phyloP scores from a whole-genome alignment of 371 early-diverging fungal genomes.

The Mortierella sp. region DNA sequence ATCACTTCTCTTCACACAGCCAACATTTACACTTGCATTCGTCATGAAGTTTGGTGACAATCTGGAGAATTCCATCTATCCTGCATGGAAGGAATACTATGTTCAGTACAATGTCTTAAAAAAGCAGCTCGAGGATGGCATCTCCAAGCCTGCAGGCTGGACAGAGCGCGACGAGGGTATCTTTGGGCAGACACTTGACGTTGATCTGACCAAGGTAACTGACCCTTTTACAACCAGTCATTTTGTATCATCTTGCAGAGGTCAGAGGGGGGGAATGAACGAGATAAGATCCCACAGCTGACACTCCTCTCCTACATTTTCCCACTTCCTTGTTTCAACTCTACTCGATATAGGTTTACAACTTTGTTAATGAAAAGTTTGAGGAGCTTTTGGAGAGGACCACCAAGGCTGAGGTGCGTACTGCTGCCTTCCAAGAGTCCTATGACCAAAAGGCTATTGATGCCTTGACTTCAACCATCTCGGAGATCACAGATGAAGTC shows the following conservation, averaged over 20 bases:
- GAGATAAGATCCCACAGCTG: neutral
- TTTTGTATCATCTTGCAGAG: too few species aligned
- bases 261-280: too few species aligned
- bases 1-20: neutral
- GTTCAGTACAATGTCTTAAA: constrained; percentile 87
- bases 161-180: constrained; percentile 85
- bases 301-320: neutral
- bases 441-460: constrained; percentile 64
- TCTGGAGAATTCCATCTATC: constrained; percentile 69
- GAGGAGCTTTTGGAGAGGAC: constrained; percentile 90
- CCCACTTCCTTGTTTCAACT: neutral
- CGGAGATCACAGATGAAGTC: constrained; percentile 87
- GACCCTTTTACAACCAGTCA: neutral
- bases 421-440: constrained; percentile 66
- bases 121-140: constrained; percentile 71
- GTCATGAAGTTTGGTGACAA: constrained; percentile 88
- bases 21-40: neutral
- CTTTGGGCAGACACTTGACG: constrained; percentile 88
- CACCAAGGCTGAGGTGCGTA: constrained; percentile 72
- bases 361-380: constrained; percentile 90
- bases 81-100: constrained; percentile 85
- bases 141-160: constrained; percentile 58
- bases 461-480: constrained; percentile 69
- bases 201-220: constrained; percentile 89
- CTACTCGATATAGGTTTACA: constrained; percentile 61